These are phyloP conservation scores for Aspergillus wentii DNA, from an alignment of 495 filamentous ascomycete genomes.

Conservation along the genomic window DNA sequence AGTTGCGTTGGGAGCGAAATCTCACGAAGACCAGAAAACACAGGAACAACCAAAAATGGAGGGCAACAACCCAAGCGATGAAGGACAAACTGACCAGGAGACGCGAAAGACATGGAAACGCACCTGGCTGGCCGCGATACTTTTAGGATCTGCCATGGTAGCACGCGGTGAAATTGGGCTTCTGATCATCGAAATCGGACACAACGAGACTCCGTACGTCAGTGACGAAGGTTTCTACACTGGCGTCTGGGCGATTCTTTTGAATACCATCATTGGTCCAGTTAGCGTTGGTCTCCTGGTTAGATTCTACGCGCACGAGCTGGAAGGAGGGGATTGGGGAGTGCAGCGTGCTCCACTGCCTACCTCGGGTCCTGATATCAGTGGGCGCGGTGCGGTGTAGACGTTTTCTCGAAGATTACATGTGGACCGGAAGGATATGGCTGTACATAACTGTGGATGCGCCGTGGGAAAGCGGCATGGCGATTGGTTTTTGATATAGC, in stretches of 20 bases:
- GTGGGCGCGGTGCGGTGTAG: too few species aligned
- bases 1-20: neutral
- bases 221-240: slow-evolving; percentile 50
- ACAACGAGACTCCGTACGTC: slow-evolving; percentile 32
- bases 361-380: too few species aligned
- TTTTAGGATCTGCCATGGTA: slow-evolving; percentile 60
- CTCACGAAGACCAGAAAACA: slow-evolving; percentile 1
- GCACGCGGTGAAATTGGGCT: slow-evolving; percentile 76
- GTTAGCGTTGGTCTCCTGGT: slow-evolving; percentile 59
- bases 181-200: slow-evolving; percentile 63
- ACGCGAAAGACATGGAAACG: neutral
- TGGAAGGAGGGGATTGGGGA: too few species aligned
- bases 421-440: too few species aligned
- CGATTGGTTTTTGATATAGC: too few species aligned
- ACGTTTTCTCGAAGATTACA: too few species aligned
- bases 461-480: too few species aligned
- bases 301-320: slow-evolving; percentile 15
- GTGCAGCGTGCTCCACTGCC: too few species aligned
- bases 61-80: too few species aligned
- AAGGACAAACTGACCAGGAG: neutral
- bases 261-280: slow-evolving; percentile 72
- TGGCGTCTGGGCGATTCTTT: slow-evolving; percentile 66
- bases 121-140: slow-evolving; percentile 43
- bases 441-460: too few species aligned
- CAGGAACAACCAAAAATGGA: neutral